Percentiles rank a stretch among this genome's conserved stretches.
Conservation (phyloP, 305 asterid species). For the Rubia tinctorum region DNA sequence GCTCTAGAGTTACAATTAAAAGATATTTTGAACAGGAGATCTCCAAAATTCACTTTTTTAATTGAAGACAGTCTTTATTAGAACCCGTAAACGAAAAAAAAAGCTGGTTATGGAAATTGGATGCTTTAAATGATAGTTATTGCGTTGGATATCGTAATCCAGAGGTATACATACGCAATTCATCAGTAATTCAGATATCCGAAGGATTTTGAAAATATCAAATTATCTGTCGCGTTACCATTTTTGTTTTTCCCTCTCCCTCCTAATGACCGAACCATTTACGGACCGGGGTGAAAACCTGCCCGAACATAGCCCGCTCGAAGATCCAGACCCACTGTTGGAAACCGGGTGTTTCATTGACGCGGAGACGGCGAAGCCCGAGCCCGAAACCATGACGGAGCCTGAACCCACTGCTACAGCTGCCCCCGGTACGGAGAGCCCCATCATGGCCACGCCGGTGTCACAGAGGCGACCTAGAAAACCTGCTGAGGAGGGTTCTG, state of each 20-base stretch:
- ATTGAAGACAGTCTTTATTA: no score
- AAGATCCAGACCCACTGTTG: conserved; percentile 51
- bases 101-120: no score
- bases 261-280: conserved; percentile 19
- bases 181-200: background rate
- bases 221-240: background rate
- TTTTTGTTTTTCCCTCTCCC: background rate
- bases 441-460: conserved; percentile 21
- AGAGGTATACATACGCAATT: background rate
- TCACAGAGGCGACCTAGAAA: conserved; percentile 34
- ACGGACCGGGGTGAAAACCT: conserved; percentile 8
- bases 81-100: no score
- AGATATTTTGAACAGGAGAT: no score
- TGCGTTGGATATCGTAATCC: no score
- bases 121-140: no score
- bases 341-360: conserved; percentile 53
- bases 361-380: conserved; percentile 19
- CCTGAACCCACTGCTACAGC: conserved; percentile 36
- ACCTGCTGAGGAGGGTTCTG: conserved; percentile 45
- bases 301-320: conserved; percentile 14
- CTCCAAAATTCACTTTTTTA: no score
- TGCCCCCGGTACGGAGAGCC: conserved; percentile 18
- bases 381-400: conserved; percentile 15
- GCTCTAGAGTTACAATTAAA: no score
- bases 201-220: background rate